A percentile compares a stretch with the other conserved stretches of the same genome.
These are phyloP conservation scores for Sporothrix curviconia DNA, from an alignment of 2,329 filamentous ascomycete genomes.

Conservation along the genomic window DNA sequence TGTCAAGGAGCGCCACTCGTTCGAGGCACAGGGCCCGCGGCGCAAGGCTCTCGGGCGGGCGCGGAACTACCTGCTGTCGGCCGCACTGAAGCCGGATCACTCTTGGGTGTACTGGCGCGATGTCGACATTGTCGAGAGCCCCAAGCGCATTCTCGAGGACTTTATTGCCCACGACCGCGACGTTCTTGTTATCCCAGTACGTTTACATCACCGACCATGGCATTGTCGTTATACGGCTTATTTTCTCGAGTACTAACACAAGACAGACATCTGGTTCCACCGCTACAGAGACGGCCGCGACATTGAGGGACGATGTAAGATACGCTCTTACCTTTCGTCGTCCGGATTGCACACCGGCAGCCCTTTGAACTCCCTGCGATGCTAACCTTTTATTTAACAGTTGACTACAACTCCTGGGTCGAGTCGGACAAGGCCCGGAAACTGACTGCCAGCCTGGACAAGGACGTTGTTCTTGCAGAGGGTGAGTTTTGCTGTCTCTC, in stretches of 20 bases:
- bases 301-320: slow-evolving; percentile 89
- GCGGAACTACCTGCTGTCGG: slow-evolving; percentile 81
- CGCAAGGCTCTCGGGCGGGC: slow-evolving; percentile 86
- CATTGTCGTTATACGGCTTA: neutral
- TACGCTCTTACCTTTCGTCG: neutral
- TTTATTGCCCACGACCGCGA: slow-evolving; percentile 92
- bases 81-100: slow-evolving; percentile 84
- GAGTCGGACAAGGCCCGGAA: slow-evolving; percentile 81
- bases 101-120: slow-evolving; percentile 99
- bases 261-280: slow-evolving; percentile 90
- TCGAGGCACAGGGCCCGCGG: slow-evolving; percentile 79
- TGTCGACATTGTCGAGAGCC: slow-evolving; percentile 90
- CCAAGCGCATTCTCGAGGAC: slow-evolving; percentile 81
- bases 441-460: slow-evolving; percentile 65
- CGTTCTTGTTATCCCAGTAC: slow-evolving; percentile 88
- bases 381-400: slow-evolving; percentile 37
- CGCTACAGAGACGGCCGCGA: slow-evolving; percentile 73
- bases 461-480: slow-evolving; percentile 81
- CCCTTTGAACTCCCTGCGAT: slow-evolving; percentile 17
- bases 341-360: too few relatives aligned
- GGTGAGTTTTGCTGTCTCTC: slow-evolving; percentile 39
- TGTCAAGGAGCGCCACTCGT: slow-evolving; percentile 78
- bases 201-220: slow-evolving; percentile 26
- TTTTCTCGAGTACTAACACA: slow-evolving; percentile 9
- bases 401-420: slow-evolving; percentile 99